A percentile compares a stretch with the other conserved stretches of the same genome.
Conservation (phyloP, 2,329 filamentous ascomycete genomes). For the Aspergillus hortae region DNA sequence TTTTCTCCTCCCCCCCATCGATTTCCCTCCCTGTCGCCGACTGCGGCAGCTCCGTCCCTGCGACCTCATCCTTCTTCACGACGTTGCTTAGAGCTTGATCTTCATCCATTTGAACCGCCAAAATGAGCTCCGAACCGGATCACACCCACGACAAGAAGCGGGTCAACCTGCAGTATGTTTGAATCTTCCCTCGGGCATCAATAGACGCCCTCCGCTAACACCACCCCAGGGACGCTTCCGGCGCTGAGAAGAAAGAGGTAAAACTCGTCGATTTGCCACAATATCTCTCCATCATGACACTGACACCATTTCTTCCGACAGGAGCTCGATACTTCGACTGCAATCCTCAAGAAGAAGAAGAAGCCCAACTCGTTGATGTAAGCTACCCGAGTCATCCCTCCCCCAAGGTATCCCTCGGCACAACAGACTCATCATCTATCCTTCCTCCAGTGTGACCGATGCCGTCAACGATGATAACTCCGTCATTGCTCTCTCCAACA, state of each 20-base stretch:
- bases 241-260: slow-evolving; percentile 81
- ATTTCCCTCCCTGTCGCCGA: slow-evolving; percentile 15
- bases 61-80: slow-evolving; percentile 17
- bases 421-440: slow-evolving; percentile 16
- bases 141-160: slow-evolving; percentile 69
- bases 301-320: slow-evolving; percentile 37
- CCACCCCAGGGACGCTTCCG: slow-evolving; percentile 72
- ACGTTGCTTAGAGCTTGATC: slow-evolving; percentile 25
- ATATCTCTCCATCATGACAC: slow-evolving; percentile 39
- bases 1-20: slow-evolving; percentile 6
- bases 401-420: neutral
- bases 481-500: slow-evolving; percentile 95
- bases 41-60: slow-evolving; percentile 13
- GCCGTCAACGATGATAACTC: slow-evolving; percentile 99
- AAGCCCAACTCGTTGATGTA: slow-evolving; percentile 99
- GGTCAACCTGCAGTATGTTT: slow-evolving; percentile 73
- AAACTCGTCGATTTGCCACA: slow-evolving; percentile 9
- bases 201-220: slow-evolving; percentile 38
- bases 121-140: slow-evolving; percentile 68
- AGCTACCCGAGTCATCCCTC: slow-evolving; percentile 32
- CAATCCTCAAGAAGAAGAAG: slow-evolving; percentile 99
- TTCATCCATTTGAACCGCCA: slow-evolving; percentile 35
- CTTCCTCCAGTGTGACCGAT: slow-evolving; percentile 76
- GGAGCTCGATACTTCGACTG: slow-evolving; percentile 89
- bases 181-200: slow-evolving; percentile 5